Evolutionary conservation across 2,329 filamentous ascomycete species (phyloP), one percentile per base, ranked within the genome.

Genomic region (Cercospora zeina): DNA sequence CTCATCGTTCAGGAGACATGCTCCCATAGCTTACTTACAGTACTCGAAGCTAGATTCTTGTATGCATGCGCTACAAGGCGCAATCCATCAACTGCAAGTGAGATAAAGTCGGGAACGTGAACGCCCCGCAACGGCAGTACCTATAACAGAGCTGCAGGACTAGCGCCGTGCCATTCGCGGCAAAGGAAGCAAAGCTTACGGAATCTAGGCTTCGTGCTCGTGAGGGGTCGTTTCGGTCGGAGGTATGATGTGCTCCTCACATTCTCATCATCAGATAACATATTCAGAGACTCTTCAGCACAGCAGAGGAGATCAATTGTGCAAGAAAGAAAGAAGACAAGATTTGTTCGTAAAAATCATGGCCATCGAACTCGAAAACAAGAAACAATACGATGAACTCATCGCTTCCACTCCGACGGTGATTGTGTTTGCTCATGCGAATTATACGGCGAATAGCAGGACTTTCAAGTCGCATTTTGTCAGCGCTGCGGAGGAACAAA

Each of bases 1-100:
- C 13, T 60, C 58, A 60, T 60, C 58, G 58, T 54, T 60, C 47
- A 59, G 34, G 33, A 53, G 57, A 33, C 37, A 21, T 42, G 45
- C 42, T 50, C 51, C 36, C 36, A 60, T 47, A 60, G 58, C 58
- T 54, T 42, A 60, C n/a, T 27, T 27, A 27, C 24, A 36, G 33
- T 54, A 21, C 49, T 19, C 50, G 30, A 36, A 30, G 21, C 30
- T 60, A 54, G 30, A 45, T 45, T 30, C 13, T 31, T 31, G 21
- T 27, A 16, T n/a, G 47, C 47, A 50, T 27, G 47, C 47, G 27
- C 47, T n/a, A 50, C 8, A 27, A 50, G n/a, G 47, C 24, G 47
- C 47, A 50, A 1, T 31, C 21, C 7, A 6, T 27, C 24, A 27
- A 4, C 24, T 14, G 27, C 27, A 14, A 21, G 27, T n/a, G 2